phyloP scores from a whole-genome alignment of 371 early-diverging fungal species.

The Mucor plumbeus region DNA sequence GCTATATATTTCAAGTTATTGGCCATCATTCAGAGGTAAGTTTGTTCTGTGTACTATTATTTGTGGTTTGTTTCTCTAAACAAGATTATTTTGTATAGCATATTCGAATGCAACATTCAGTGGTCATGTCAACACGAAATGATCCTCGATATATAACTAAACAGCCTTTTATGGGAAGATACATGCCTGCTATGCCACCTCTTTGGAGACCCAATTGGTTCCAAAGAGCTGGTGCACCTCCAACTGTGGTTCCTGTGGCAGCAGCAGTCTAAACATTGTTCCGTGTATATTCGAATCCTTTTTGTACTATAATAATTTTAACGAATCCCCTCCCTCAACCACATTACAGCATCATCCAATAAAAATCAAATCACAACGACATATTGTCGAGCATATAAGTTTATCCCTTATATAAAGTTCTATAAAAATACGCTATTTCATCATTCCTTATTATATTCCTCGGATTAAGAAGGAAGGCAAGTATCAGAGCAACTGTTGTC shows the following conservation, averaged over 20 bases:
- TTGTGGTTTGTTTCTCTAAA: not conserved
- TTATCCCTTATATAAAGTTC: not conserved
- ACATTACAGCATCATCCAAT: not conserved
- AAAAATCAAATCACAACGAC: not conserved
- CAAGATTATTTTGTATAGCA: not conserved
- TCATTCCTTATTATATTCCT: not conserved
- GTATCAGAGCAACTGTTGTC: too few relatives aligned
- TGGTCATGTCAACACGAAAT: constrained; percentile 10
- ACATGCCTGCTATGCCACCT: constrained; percentile 4
- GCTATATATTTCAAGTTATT: constrained; percentile 21
- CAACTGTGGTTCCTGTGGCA: not conserved
- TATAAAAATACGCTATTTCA: not conserved
- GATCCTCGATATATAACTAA: not conserved
- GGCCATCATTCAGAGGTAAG: constrained; percentile 10
- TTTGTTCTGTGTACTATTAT: not conserved
- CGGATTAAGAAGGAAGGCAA: not conserved
- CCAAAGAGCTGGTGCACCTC: constrained; percentile 3
- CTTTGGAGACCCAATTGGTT: constrained; percentile 6
- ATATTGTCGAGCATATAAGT: not conserved
- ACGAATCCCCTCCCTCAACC: not conserved
- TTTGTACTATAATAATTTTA: not conserved
- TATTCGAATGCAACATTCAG: constrained; percentile 9
- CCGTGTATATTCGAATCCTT: not conserved
- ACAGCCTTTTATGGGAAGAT: not conserved
- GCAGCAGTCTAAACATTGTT: not conserved